phyloP scores from a whole-genome alignment of 2,329 filamentous ascomycete species.

The Huntiella omanensis region DNA sequence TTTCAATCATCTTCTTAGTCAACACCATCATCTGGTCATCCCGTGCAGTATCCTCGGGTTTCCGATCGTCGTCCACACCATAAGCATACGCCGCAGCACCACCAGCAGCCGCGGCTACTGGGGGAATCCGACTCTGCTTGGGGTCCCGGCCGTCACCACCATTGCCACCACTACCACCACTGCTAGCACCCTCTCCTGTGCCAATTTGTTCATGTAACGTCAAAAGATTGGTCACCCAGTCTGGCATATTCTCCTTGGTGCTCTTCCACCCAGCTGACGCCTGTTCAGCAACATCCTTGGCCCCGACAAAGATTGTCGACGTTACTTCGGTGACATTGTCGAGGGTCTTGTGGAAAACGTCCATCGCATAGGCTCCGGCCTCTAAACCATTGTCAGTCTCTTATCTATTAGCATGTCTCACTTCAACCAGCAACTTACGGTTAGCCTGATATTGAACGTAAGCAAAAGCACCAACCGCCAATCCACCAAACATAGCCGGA shows the following conservation, averaged over 20 bases:
- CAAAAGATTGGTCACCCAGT: conserved; percentile 65
- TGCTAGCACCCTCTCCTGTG: conserved; percentile 27
- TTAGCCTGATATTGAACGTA: conserved; percentile 94
- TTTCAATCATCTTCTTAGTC: conserved; percentile 99
- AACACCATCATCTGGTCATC: conserved; percentile 99
- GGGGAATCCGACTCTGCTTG: conserved; percentile 39
- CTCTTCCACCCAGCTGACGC: conserved; percentile 65
- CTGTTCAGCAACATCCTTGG: conserved; percentile 59
- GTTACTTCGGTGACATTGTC: conserved; percentile 54
- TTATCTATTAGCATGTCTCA: not conserved
- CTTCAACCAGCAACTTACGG: conserved; percentile 34
- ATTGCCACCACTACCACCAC: conserved; percentile 27
- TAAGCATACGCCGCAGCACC: conserved; percentile 49
- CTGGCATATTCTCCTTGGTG: conserved; percentile 54
- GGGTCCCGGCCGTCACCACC: conserved; percentile 28
- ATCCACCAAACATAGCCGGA: conserved; percentile 79
- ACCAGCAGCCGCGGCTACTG: conserved; percentile 47
- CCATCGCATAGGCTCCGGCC: conserved; percentile 31
- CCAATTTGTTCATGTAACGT: conserved; percentile 40
- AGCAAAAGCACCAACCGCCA: conserved; percentile 68
- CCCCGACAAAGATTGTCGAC: conserved; percentile 48
- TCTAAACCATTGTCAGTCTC: conserved; percentile 17
- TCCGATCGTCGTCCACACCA: conserved; percentile 51
- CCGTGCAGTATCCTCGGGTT: conserved; percentile 47
- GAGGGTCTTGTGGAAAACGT: conserved; percentile 54